Evolutionary conservation across 2,329 filamentous ascomycete genomes (phyloP), one percentile per base, ranked within the genome.

Genomic region (Hymenotorrendiella dingleyae): DNA sequence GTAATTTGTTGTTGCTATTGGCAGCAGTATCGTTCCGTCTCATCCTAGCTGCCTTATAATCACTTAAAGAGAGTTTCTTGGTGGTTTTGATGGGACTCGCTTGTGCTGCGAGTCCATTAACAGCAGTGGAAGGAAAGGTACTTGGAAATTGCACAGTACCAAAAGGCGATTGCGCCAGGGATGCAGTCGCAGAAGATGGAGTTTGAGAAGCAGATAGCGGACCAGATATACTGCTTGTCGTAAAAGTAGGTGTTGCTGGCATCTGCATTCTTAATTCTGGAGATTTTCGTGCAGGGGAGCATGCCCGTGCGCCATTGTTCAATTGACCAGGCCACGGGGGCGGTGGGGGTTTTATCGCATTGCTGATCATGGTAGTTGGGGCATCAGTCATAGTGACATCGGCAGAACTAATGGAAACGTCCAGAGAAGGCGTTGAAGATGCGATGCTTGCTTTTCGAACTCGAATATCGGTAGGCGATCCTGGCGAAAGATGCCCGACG

Each of bases 51-150:
- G 70, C 70, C 56, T 78, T 80, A 54, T 84, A 84, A 55, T 83
- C 80, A 54, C 78, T 82, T 2, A 83, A 60, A 49, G 76, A 82
- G 27, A 84, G 64, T 60, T 82, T 83, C 68, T 84, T 83, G 14
- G 54, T 56, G 63, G 81, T 82, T 42, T 57, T 60, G 23, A 78
- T 66, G 2, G 80, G 79, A 48, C 76, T 82, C 3, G 76, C 75
- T 17, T 70, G 68, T 8, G 67, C 67, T 5, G 59, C 60, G 7
- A 66, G 52, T 11, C 71, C 68, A 43, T 73, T 76, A 24, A 67
- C 55, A 0, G 63, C 53, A 0, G 67, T 49, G 6, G 66, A 56
- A 4, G 63, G 55, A 40, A 78, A 73, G 0, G 72, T 65, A 35
- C 63, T 71, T 1, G 68, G 50, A 23, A 68, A 55, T 40, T 58